Base-by-base conservation (phyloP, 148 eudicot species). In the Cornus florida region DNA sequence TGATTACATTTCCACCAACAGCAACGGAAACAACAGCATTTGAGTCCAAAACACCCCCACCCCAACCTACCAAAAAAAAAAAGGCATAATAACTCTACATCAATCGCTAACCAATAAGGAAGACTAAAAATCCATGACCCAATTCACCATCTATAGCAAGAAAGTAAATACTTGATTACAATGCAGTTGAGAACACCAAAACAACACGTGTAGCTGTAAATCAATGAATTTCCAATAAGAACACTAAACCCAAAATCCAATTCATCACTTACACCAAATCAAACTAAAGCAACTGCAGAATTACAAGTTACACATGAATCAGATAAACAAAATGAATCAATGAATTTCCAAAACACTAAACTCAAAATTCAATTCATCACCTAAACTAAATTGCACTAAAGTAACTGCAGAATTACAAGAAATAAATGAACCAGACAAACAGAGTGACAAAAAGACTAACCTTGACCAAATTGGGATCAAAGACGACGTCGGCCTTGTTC, bases 401-500 rank as follows among this genome's bases (percentile, higher is more conserved):
- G 38, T 14, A 4, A n/a, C 9, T n/a, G 62, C 10, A 11, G 46
- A 75, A 22, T 9, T n/a, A 66, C 39, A 64, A 24, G 64, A 57
- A 8, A 17, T 13, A 11, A 9, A 57, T 57, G 64, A n/a, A 57
- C n/a, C 4, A 73, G 59, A 56, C 5, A 35, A 35, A 35, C 5
- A 35, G 1, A 35, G 38, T 5, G 1, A 35, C 77, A 64, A 31
- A 22, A 41, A 31, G 28, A 83, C 86, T 43, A 76, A 95, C 99
- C 93, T 89, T 86, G 50, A 92, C 78, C 77, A 92, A 81, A 79
- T 73, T 68, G 46, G 99, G 92, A 84, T 93, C 86, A 72, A 93
- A 96, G 65, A 86, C 78, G 59, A 96, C 91, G 19, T 82, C 83
- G 33, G 98, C 99, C 78, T 82, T 82, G 80, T 93, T 96, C 91